These are phyloP conservation scores for Sporothrix inflata DNA, from an alignment of 2,329 filamentous ascomycete genomes.

Conservation along the genomic window DNA sequence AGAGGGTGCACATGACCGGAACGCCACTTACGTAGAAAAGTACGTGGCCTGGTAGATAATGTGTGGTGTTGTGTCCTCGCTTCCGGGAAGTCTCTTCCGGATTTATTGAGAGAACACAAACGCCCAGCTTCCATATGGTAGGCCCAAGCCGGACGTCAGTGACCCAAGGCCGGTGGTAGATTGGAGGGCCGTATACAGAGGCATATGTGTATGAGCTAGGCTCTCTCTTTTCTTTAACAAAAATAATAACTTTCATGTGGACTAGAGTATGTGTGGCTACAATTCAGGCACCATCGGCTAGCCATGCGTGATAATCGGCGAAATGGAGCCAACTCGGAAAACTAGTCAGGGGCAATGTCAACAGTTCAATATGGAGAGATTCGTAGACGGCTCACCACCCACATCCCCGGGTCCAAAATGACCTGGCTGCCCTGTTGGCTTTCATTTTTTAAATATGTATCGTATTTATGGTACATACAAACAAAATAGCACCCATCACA, in stretches of 20 bases:
- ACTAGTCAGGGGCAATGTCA: constrained; percentile 12
- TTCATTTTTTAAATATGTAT: background rate
- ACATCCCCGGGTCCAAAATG: background rate
- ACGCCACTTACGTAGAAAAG: background rate
- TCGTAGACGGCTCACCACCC: background rate
- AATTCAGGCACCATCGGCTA: background rate
- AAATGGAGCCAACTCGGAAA: background rate
- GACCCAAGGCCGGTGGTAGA: background rate
- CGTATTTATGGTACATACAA: background rate
- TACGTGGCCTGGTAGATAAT: too few species aligned
- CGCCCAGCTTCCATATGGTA: background rate
- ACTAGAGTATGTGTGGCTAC: background rate
- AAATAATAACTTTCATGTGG: too few species aligned
- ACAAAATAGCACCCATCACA: background rate
- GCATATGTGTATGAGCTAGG: too few species aligned
- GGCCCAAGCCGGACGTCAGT: background rate
- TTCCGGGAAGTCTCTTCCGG: background rate
- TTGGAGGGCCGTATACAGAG: background rate
- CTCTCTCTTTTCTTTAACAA: too few species aligned
- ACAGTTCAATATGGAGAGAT: background rate
- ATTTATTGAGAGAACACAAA: background rate
- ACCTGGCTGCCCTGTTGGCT: background rate
- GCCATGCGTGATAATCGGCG: background rate
- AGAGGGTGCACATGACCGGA: background rate
- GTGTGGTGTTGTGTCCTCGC: background rate